phyloP scores from a whole-genome alignment of 352 stramenopile genomes.

The Thalassiosira allenii region DNA sequence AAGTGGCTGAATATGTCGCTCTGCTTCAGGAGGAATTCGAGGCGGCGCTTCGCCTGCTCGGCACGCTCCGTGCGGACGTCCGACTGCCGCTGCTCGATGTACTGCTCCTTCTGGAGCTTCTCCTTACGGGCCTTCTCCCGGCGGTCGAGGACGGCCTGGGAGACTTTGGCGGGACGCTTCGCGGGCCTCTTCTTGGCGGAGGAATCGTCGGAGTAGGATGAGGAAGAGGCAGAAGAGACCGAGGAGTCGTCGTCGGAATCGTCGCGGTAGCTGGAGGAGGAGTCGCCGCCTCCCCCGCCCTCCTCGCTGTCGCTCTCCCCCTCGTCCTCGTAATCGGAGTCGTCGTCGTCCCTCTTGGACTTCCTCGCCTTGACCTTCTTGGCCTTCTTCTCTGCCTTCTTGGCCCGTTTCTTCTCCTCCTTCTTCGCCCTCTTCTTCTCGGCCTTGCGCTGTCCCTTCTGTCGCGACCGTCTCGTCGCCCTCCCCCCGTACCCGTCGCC shows the following conservation, averaged over 20 bases:
- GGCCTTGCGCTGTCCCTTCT: slow-evolving; percentile 60
- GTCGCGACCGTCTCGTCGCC: slow-evolving; percentile 35
- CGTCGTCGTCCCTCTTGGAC: slow-evolving; percentile 54
- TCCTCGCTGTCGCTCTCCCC: slow-evolving; percentile 53
- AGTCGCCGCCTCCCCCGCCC: slow-evolving; percentile 33
- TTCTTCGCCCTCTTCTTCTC: slow-evolving; percentile 28
- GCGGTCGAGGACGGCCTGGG: slow-evolving; percentile 57
- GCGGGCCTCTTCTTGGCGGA: slow-evolving; percentile 57
- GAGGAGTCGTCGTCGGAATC: slow-evolving; percentile 30
- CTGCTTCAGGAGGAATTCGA: slow-evolving; percentile 97
- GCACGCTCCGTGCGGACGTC: slow-evolving; percentile 78
- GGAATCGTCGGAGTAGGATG: slow-evolving; percentile 19
- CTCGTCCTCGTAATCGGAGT: slow-evolving; percentile 46
- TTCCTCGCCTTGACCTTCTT: slow-evolving; percentile 59
- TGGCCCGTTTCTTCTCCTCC: slow-evolving; percentile 55
- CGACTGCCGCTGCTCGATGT: slow-evolving; percentile 79
- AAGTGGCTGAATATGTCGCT: slow-evolving; percentile 99
- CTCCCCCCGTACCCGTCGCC: slow-evolving; percentile 30
- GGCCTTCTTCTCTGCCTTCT: slow-evolving; percentile 62
- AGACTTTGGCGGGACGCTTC: slow-evolving; percentile 28
- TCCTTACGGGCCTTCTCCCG: slow-evolving; percentile 54
- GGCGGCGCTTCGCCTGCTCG: slow-evolving; percentile 85
- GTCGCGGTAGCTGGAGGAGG: slow-evolving; percentile 19
- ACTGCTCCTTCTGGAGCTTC: slow-evolving; percentile 75
- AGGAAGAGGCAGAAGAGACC: slow-evolving; percentile 15